A percentile compares a stretch with the other conserved stretches of the same genome.
These are phyloP conservation scores for Candida michaelii DNA, from an alignment of 805 yeast genomes.

Conservation along the genomic window DNA sequence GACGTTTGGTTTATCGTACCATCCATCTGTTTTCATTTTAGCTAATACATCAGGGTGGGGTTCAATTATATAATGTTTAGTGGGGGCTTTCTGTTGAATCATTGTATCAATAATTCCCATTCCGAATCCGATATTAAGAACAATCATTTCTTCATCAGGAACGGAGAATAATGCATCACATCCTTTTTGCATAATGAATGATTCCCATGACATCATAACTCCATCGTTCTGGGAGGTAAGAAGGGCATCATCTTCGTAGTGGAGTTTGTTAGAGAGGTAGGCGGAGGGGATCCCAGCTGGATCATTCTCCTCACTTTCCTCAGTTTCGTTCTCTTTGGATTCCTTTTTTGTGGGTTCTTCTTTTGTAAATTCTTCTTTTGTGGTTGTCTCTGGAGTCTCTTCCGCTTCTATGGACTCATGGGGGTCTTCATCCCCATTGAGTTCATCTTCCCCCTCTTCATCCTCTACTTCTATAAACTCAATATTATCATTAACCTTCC, in stretches of 20 bases:
- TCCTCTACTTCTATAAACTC: constrained; percentile 53
- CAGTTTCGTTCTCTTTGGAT: constrained; percentile 4
- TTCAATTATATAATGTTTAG: constrained; percentile 83
- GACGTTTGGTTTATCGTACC: constrained; percentile 76
- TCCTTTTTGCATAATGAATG: constrained; percentile 75
- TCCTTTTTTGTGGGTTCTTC: constrained; percentile 14
- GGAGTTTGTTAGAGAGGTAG: constrained; percentile 64
- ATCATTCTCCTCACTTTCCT: constrained; percentile 21
- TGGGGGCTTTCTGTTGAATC: constrained; percentile 60
- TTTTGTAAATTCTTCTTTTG: constrained; percentile 6
- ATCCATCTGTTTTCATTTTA: constrained; percentile 70
- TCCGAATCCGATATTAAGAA: constrained; percentile 90
- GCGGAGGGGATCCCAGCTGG: constrained; percentile 67
- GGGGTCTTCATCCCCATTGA: constrained; percentile 3
- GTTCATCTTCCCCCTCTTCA: constrained; percentile 7
- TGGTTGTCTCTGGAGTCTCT: neutral
- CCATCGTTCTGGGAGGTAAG: constrained; percentile 81
- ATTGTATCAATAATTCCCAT: constrained; percentile 92
- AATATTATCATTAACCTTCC: constrained; percentile 64
- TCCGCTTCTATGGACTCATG: neutral
- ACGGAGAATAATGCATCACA: constrained; percentile 68
- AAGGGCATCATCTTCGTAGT: constrained; percentile 66
- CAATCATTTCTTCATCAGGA: constrained; percentile 39
- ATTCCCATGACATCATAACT: constrained; percentile 98
- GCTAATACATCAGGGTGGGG: constrained; percentile 90